These are phyloP conservation scores for Ambispora gerdemannii DNA, from an alignment of 192 early-diverging fungal species.

Conservation along the genomic window DNA sequence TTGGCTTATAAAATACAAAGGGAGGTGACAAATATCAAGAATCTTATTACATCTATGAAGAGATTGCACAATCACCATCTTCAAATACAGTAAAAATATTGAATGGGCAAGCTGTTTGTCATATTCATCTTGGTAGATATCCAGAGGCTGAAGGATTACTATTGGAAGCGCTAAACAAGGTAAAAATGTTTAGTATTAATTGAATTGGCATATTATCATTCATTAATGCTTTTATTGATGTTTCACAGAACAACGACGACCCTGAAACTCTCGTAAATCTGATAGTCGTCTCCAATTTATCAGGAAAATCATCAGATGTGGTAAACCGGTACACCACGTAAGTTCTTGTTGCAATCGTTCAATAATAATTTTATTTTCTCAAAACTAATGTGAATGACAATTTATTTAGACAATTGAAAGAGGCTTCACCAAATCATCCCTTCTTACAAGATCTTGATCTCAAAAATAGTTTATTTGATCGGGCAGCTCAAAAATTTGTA, in stretches of 20 bases:
- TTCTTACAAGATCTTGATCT: slow-evolving; percentile 72
- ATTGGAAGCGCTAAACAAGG: slow-evolving; percentile 70
- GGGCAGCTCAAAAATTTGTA: slow-evolving; percentile 52
- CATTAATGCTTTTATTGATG: too few relatives aligned
- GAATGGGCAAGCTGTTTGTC: slow-evolving; percentile 75
- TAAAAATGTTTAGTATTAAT: slow-evolving; percentile 32
- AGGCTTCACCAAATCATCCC: slow-evolving; percentile 72
- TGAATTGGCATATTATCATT: too few relatives aligned
- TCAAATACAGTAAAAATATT: slow-evolving; percentile 70
- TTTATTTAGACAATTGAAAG: slow-evolving; percentile 62
- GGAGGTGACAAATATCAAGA: slow-evolving; percentile 82
- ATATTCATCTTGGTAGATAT: slow-evolving; percentile 75
- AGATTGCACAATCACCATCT: slow-evolving; percentile 79
- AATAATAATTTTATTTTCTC: slow-evolving; percentile 1
- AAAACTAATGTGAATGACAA: not conserved
- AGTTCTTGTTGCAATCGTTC: slow-evolving; percentile 4
- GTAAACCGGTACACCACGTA: slow-evolving; percentile 64
- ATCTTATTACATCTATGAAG: slow-evolving; percentile 91
- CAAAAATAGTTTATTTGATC: slow-evolving; percentile 84
- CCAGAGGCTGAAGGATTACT: slow-evolving; percentile 80
- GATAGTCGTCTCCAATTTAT: slow-evolving; percentile 67
- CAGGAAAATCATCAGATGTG: slow-evolving; percentile 66
- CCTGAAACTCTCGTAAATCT: slow-evolving; percentile 87
- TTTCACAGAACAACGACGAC: slow-evolving; percentile 57
- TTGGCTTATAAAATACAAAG: too few relatives aligned